These are phyloP conservation scores for Antonospora locustae DNA, from an alignment of 371 early-diverging fungal genomes.

Conservation along the genomic window DNA sequence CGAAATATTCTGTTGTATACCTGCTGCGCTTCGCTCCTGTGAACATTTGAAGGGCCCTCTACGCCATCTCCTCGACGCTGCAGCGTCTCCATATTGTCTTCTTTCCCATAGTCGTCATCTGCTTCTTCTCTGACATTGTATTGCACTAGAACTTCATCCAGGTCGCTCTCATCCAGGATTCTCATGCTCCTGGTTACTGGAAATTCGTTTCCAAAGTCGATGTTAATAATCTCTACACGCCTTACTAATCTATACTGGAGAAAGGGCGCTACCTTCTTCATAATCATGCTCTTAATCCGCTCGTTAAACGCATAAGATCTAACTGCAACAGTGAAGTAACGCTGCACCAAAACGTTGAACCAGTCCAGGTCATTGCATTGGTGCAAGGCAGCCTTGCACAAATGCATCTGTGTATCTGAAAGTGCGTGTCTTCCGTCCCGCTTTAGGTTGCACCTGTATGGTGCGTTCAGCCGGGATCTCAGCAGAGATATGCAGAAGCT, in stretches of 20 bases:
- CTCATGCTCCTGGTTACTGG: constrained; percentile 43
- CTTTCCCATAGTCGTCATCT: constrained; percentile 1
- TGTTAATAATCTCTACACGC: constrained; percentile 33
- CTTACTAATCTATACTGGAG: constrained; percentile 36
- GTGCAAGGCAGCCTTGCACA: constrained; percentile 1
- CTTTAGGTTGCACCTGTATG: background rate
- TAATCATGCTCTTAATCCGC: constrained; percentile 31
- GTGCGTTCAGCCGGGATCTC: background rate
- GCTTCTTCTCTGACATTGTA: constrained; percentile 2
- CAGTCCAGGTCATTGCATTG: constrained; percentile 42
- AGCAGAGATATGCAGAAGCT: background rate
- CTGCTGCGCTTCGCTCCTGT: background rate
- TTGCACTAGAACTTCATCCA: constrained; percentile 13
- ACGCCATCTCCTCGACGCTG: background rate
- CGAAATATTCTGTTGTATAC: constrained; percentile 20
- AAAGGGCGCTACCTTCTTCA: constrained; percentile 34
- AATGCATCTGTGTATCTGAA: background rate
- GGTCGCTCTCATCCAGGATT: constrained; percentile 29
- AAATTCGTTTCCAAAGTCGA: constrained; percentile 48
- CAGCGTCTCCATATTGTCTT: background rate
- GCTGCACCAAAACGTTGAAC: constrained; percentile 47
- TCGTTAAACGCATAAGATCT: constrained; percentile 38
- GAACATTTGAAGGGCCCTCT: background rate
- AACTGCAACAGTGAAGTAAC: constrained; percentile 41
- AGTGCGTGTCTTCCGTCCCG: too few species aligned